Evolutionary conservation across 2,329 filamentous ascomycete species (phyloP), one percentile per base, ranked within the genome.

Genomic region (Sphaerulina vaccinii): DNA sequence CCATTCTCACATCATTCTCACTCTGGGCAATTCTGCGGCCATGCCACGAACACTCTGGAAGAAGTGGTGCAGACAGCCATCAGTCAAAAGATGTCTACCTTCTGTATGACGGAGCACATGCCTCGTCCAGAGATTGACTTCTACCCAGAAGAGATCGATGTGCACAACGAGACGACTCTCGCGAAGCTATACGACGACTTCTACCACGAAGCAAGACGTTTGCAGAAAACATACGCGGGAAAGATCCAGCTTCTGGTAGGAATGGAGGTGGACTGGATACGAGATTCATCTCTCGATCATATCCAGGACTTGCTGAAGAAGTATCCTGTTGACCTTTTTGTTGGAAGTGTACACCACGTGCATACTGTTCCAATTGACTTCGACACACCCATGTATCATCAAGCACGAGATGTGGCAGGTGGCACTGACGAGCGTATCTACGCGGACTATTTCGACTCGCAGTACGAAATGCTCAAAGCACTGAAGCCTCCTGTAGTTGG

Each of bases 1-100:
- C 91, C 92, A 1, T 96, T 95, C 75, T 95, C 93, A 3, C 95
- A 97, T 77, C 93, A 99, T 73, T 95, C 90, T 67, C 93, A 99
- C 74, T 97, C 93, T 32, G 93, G 93, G 58, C 89, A 99, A 70
- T 99, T 99, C 76, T 99, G 93, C 75, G 85, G 85, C 8, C 93
- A 99, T 75, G 93, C 93, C 44, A 84, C 86, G 67, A 84, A 95
- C 68, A 80, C 83, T 16, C 81, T 99, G 8, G 92, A 97, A 70
- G 85, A 90, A 59, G 82, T 97, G 42, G 77, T 97, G 62, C 81
- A 85, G 65, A 81, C 84, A 10, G 92, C 92, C 59, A 89, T 97
- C 61, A 72, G 78, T 41, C 79, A 86, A 55, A 85, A 87, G 37
- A 93, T 95, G 80, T 82, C 84, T 56, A 87, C 87, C 16, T 90